Evolutionary conservation across 176 grass and related monocot species (phyloP), one percentile per base, ranked within the genome.

Genomic region (Oryza officinalis): DNA sequence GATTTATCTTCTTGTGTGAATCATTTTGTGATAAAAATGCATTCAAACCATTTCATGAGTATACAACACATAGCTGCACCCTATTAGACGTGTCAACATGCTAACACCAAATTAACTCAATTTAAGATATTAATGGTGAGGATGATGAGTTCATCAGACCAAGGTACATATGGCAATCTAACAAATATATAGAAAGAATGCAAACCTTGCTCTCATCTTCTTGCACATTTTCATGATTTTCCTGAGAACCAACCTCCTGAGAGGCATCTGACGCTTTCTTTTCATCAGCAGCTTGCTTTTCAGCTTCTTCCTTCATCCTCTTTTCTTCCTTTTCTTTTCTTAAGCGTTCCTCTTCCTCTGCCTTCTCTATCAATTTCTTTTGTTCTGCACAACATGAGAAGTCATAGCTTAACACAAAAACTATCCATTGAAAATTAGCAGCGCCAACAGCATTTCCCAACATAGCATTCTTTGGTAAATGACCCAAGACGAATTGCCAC

Each of bases 241-340:
- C 87, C 77, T 91, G 61, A 23, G 80, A 73, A 40, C 77, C 76
- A 80, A 85, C 83, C 50, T 79, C 71, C 31, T 50, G 63, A 86
- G 90, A 88, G 72, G 84, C 72, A 81, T 93, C 83, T 3, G 78
- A 20, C 81, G 52, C n/a, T 87, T 86, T 82, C 22, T 92, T 89
- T 82, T 75, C 86, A 23, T 69, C 73, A 63, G 65, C 72, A 0
- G 88, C 86, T 89, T 88, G 45, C 10, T 76, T 94, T 84, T 92
- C 91, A 69, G 87, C 89, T 81, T 94, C 91, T 88, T 93, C 93
- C 87, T 94, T 99, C 31, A 92, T 78, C 78, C 75, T 94, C 77
- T 94, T 94, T 91, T 99, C 89, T 87, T 99, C 96, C 57, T 90
- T 88, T 67, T 99, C 96, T 90, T 96, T 99, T 71, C 79, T 92